Conservation (phyloP, 805 yeast genomes). For the Candida tibetensis region DNA sequence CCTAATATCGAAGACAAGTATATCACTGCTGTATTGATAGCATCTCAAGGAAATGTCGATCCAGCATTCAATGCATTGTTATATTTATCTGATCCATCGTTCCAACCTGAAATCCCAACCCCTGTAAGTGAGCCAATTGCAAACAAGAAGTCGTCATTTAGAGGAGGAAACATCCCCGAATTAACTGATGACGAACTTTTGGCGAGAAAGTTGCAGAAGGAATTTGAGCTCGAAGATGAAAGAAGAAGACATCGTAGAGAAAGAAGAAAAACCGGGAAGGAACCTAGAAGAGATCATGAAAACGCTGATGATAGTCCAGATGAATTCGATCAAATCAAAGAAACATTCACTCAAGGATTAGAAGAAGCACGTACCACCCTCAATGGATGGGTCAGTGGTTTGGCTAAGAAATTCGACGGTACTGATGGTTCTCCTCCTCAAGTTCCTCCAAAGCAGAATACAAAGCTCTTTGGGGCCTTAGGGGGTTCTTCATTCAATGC, state of each 20-base stretch:
- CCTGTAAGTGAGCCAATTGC: constrained; percentile 19
- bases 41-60: constrained; percentile 76
- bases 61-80: constrained; percentile 87
- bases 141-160: constrained; percentile 21
- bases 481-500: constrained; percentile 41
- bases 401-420: constrained; percentile 50
- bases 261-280: constrained; percentile 11
- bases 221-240: constrained; percentile 47
- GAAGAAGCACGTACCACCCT: constrained; percentile 78
- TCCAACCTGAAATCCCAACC: constrained; percentile 50
- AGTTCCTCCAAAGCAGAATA: constrained; percentile 13
- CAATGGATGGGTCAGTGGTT: constrained; percentile 73
- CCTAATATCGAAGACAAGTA: constrained; percentile 72
- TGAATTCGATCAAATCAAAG: constrained; percentile 62
- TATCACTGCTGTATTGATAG: constrained; percentile 77
- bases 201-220: constrained; percentile 76
- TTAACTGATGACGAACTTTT: constrained; percentile 68
- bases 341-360: constrained; percentile 67
- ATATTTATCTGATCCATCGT: constrained; percentile 70
- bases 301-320: constrained; percentile 47
- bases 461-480: constrained; percentile 43
- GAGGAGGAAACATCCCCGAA: constrained; percentile 8
- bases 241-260: constrained; percentile 28
- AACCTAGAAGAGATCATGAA: constrained; percentile 11
- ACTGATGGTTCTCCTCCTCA: constrained; percentile 17